Conservation (phyloP, 352 stramenopile species). For the Blastocystis sp. region DNA sequence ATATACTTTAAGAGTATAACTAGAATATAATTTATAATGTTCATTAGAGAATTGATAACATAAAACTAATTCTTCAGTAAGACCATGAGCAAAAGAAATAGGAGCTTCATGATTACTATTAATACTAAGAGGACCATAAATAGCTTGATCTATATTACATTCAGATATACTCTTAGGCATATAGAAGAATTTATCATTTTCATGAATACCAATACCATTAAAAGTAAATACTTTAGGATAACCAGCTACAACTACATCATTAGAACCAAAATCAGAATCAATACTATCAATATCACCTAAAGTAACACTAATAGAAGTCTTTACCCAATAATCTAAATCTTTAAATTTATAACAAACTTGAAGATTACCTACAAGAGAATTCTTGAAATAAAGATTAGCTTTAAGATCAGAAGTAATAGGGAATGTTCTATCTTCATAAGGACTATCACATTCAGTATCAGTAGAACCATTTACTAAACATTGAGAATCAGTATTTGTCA, state of each 20-base stretch:
- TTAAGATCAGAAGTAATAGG: neutral
- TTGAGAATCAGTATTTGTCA: neutral
- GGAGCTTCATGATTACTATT: neutral
- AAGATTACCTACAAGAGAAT: slow-evolving; percentile 1
- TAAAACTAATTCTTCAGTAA: neutral
- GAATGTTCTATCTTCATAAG: slow-evolving; percentile 29
- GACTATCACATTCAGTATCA: slow-evolving; percentile 13
- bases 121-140: slow-evolving; percentile 20
- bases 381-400: slow-evolving; percentile 11
- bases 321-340: slow-evolving; percentile 25
- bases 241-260: slow-evolving; percentile 19
- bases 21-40: neutral
- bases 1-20: slow-evolving; percentile 6
- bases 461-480: neutral
- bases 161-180: neutral
- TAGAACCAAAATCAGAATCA: neutral
- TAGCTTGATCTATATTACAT: neutral
- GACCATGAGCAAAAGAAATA: too few species aligned
- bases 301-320: slow-evolving; percentile 28
- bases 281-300: slow-evolving; percentile 11
- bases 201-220: slow-evolving; percentile 9
- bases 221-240: slow-evolving; percentile 19
- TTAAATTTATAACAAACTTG: slow-evolving; percentile 37
- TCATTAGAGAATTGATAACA: slow-evolving; percentile 19
- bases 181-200: slow-evolving; percentile 16